Conservation (phyloP, 2,329 filamentous ascomycete species). For the Trichocomaceae sp. region DNA sequence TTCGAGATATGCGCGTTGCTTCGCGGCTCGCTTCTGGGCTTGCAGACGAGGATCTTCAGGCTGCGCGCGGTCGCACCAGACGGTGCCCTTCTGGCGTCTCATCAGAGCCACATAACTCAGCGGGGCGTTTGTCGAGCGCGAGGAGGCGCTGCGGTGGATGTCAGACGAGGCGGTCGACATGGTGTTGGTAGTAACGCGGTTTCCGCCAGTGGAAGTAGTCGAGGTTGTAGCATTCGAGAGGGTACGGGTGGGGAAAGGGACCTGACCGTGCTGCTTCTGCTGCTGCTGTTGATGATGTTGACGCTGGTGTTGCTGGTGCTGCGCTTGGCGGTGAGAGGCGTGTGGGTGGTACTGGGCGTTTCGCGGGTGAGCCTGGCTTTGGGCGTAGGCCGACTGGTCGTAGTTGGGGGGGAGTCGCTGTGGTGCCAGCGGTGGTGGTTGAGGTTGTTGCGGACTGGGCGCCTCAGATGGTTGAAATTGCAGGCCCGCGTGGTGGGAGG, state of each 20-base stretch:
- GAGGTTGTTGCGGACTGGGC: constrained; percentile 3
- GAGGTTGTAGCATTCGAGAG: constrained; percentile 37
- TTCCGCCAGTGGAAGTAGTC: constrained; percentile 34
- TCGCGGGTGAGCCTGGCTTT: constrained; percentile 23
- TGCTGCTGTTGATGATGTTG: too few species aligned
- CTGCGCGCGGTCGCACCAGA: constrained; percentile 95
- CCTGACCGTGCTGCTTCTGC: neutral
- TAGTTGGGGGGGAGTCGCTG: constrained; percentile 4
- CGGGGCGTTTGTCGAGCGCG: constrained; percentile 60
- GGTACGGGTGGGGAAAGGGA: constrained; percentile 13
- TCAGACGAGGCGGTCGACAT: constrained; percentile 26
- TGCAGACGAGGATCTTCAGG: constrained; percentile 79
- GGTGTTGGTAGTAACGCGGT: constrained; percentile 21
- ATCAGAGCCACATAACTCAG: constrained; percentile 93
- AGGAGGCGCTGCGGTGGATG: constrained; percentile 68
- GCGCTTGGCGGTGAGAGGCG: constrained; percentile 20
- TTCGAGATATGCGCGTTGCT: constrained; percentile 77
- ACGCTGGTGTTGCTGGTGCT: constrained; percentile 23
- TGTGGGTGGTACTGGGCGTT: constrained; percentile 19
- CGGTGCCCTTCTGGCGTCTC: constrained; percentile 92
- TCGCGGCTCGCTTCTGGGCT: constrained; percentile 79
- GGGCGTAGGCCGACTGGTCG: constrained; percentile 13
- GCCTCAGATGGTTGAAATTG: constrained; percentile 15
- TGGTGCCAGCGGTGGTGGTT: neutral
- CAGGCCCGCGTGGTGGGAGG: constrained; percentile 13